A percentile compares a stretch with the other conserved stretches of the same genome.
These are phyloP conservation scores for Phylloporus sp. DNA, from an alignment of 768 basidiomycete genomes.

Conservation along the genomic window DNA sequence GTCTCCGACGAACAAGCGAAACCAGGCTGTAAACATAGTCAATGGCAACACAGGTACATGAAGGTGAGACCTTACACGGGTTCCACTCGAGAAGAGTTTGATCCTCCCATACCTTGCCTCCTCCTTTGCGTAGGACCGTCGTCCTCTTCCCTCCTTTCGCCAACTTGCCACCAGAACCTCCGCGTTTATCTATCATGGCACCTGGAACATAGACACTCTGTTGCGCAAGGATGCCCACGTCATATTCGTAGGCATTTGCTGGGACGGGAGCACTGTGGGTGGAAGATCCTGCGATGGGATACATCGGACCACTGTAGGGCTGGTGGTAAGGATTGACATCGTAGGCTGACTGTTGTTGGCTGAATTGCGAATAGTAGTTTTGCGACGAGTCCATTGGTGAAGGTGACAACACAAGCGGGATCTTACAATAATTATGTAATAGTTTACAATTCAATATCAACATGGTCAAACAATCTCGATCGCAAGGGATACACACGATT, in stretches of 20 bases:
- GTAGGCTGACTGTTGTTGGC: slow-evolving; percentile 46
- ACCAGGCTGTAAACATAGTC: slow-evolving; percentile 68
- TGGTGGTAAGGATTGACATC: slow-evolving; percentile 82
- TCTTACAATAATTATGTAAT: slow-evolving; percentile 15
- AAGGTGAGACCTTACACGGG: slow-evolving; percentile 59
- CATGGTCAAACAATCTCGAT: slow-evolving; percentile 24
- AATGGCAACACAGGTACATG: background rate
- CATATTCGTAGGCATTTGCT: slow-evolving; percentile 89
- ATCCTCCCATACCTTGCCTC: slow-evolving; percentile 97
- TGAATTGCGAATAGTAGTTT: slow-evolving; percentile 47
- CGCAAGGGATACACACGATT: slow-evolving; percentile 6
- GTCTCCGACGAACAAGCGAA: slow-evolving; percentile 95
- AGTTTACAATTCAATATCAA: slow-evolving; percentile 18
- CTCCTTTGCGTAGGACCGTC: slow-evolving; percentile 93
- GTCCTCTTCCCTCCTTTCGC: slow-evolving; percentile 88
- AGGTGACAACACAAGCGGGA: background rate
- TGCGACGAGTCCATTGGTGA: slow-evolving; percentile 30
- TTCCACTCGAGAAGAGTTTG: slow-evolving; percentile 97
- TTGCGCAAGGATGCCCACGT: slow-evolving; percentile 85
- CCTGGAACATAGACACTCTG: slow-evolving; percentile 92
- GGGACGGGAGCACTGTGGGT: slow-evolving; percentile 74
- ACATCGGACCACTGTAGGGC: slow-evolving; percentile 72
- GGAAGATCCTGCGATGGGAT: slow-evolving; percentile 57
- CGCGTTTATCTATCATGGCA: slow-evolving; percentile 83
- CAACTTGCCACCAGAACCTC: slow-evolving; percentile 78